phyloP scores from a whole-genome alignment of 2,329 filamentous ascomycete genomes.

The Neoscytalidium dimidiatum region DNA sequence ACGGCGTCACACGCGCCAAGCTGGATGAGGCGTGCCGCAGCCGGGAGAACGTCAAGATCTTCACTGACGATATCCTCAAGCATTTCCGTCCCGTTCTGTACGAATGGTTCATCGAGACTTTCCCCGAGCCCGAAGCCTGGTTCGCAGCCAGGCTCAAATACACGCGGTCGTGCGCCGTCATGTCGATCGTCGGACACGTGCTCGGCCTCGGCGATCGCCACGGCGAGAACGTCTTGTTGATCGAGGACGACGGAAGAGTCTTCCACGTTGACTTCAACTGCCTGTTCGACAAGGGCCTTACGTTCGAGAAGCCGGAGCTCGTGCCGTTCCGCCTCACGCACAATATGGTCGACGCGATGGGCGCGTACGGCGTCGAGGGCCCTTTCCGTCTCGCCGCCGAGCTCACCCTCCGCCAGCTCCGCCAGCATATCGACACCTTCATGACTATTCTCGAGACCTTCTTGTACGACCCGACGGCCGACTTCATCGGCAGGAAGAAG shows the following conservation, averaged over 20 bases:
- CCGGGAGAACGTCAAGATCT: conserved; percentile 65
- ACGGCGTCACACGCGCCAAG: conserved; percentile 61
- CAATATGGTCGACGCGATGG: conserved; percentile 98
- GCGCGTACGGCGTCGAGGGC: conserved; percentile 86
- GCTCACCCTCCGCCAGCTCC: conserved; percentile 77
- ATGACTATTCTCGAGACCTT: conserved; percentile 98
- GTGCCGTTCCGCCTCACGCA: conserved; percentile 97
- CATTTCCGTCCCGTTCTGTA: conserved; percentile 83
- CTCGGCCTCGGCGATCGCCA: conserved; percentile 91
- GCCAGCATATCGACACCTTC: conserved; percentile 91
- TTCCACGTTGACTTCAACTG: conserved; percentile 99
- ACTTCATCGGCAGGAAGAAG: conserved; percentile 73
- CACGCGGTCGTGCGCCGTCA: conserved; percentile 91
- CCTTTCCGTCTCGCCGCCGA: conserved; percentile 91
- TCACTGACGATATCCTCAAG: conserved; percentile 62
- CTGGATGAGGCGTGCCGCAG: conserved; percentile 63
- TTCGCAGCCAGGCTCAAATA: conserved; percentile 86
- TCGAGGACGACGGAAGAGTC: conserved; percentile 89
- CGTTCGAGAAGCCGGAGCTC: conserved; percentile 89
- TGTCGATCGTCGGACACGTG: conserved; percentile 99
- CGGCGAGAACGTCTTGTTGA: conserved; percentile 93
- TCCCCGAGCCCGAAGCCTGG: conserved; percentile 90
- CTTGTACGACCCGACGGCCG: conserved; percentile 92
- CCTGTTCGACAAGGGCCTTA: conserved; percentile 95
- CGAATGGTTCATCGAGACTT: conserved; percentile 94